These are phyloP conservation scores for Dillenia suffruticosa DNA, from an alignment of 164 flowering plant species.

Conservation along the genomic window DNA sequence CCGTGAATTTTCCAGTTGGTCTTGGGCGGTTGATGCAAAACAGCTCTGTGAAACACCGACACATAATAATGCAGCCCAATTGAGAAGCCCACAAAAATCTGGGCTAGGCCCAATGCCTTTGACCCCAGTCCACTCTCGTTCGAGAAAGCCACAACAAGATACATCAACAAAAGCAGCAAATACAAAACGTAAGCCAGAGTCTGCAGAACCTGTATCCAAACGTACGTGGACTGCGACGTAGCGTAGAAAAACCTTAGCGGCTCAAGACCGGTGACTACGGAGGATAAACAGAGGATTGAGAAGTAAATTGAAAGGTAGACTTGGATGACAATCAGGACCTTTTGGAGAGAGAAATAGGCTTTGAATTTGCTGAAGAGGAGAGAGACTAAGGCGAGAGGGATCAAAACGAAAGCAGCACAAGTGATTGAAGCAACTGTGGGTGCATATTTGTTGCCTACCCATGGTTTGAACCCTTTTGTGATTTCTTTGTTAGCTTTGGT, in stretches of 20 bases:
- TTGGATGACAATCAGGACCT: constrained; percentile 70
- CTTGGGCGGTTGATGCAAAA: constrained; percentile 72
- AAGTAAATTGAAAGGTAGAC: constrained; percentile 84
- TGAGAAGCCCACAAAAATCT: constrained; percentile 68
- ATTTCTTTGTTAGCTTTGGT: constrained; percentile 61
- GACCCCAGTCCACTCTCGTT: constrained; percentile 55
- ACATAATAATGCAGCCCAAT: constrained; percentile 87
- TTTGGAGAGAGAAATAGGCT: constrained; percentile 78
- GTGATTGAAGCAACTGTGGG: constrained; percentile 47
- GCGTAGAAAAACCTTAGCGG: constrained; percentile 78
- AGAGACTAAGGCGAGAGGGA: constrained; percentile 71
- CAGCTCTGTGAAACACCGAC: constrained; percentile 77
- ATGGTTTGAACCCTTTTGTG: constrained; percentile 64
- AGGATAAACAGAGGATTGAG: constrained; percentile 63
- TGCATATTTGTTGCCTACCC: constrained; percentile 74
- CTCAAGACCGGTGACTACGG: constrained; percentile 68
- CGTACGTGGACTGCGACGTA: constrained; percentile 65
- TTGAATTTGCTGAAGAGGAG: constrained; percentile 61
- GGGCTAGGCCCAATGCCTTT: constrained; percentile 68
- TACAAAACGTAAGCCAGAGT: constrained; percentile 76
- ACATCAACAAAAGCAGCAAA: constrained; percentile 66
- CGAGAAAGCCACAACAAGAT: constrained; percentile 66
- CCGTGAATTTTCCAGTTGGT: constrained; percentile 88
- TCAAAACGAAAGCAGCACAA: constrained; percentile 59
- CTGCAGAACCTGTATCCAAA: constrained; percentile 68